Evolutionary conservation across 179 eudicot genomes (phyloP).

Genomic region (Vitellaria paradoxa): DNA sequence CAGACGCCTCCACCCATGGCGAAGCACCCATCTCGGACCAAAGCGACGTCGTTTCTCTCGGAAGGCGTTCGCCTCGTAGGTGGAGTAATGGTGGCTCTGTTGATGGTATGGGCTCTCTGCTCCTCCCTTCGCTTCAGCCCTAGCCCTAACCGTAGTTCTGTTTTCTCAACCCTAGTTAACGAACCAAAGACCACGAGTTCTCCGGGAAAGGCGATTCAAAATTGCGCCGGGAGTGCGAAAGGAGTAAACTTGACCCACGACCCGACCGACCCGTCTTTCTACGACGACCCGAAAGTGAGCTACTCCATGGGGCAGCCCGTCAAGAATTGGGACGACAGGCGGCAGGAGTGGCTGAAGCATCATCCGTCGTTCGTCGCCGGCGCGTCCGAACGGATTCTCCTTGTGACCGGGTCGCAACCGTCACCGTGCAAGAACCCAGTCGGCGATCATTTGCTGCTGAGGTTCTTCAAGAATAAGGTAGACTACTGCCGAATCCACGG

Average conservation of each 20-base stretch:
- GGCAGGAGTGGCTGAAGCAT: conserved; percentile 29
- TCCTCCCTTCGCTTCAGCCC: conserved; percentile 36
- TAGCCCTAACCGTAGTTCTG: too few species aligned
- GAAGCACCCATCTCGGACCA: conserved; percentile 21
- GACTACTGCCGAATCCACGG: conserved; percentile 58
- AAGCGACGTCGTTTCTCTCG: conserved; percentile 20
- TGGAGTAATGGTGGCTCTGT: conserved; percentile 39
- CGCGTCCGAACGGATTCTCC: conserved; percentile 25
- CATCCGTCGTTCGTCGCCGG: conserved; percentile 38
- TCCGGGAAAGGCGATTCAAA: neutral
- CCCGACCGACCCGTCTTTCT: conserved; percentile 38
- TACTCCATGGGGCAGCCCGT: conserved; percentile 33
- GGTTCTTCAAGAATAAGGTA: conserved; percentile 55
- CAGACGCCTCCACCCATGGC: conserved; percentile 25
- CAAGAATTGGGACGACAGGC: conserved; percentile 39
- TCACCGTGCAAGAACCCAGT: conserved; percentile 41
- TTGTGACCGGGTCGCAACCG: conserved; percentile 53
- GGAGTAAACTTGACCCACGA: conserved; percentile 17
- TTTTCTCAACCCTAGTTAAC: neutral
- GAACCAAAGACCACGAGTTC: neutral
- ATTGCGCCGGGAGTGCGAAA: conserved; percentile 3
- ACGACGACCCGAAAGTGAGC: conserved; percentile 44
- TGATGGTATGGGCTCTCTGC: conserved; percentile 50
- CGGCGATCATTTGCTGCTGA: conserved; percentile 47
- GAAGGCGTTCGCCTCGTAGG: conserved; percentile 29